phyloP scores from a whole-genome alignment of 495 filamentous ascomycete species.

The Penicillium fimorum region DNA sequence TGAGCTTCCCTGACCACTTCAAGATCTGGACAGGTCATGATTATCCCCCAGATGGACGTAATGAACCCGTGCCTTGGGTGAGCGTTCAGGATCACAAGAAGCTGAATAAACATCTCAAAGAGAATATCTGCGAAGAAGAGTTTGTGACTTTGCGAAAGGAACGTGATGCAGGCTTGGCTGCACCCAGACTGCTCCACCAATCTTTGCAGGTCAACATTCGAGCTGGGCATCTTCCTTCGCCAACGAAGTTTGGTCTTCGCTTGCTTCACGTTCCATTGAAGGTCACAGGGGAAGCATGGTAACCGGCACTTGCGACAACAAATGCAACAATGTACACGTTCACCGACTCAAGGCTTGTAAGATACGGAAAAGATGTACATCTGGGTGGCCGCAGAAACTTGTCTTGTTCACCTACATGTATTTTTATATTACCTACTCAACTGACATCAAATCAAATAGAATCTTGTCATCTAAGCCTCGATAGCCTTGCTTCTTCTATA shows the following conservation, averaged over 20 bases:
- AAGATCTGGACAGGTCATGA: slow-evolving; percentile 54
- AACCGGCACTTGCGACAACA: not conserved
- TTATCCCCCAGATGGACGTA: slow-evolving; percentile 40
- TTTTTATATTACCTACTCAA: not conserved
- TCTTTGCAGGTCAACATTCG: slow-evolving; percentile 60
- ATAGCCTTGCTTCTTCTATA: not conserved
- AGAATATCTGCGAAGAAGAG: slow-evolving; percentile 38
- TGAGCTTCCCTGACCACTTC: slow-evolving; percentile 42
- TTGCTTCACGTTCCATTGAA: slow-evolving; percentile 49
- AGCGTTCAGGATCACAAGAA: slow-evolving; percentile 51
- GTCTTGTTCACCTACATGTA: not conserved
- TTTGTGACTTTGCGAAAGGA: slow-evolving; percentile 49
- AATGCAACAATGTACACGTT: not conserved
- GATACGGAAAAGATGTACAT: not conserved
- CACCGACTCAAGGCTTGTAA: not conserved
- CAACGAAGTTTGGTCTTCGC: slow-evolving; percentile 30
- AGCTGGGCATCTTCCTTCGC: slow-evolving; percentile 46
- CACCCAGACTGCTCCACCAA: slow-evolving; percentile 54
- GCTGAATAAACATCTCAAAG: slow-evolving; percentile 53
- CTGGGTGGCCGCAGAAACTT: not conserved
- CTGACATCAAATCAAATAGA: not conserved
- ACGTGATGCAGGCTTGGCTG: slow-evolving; percentile 47
- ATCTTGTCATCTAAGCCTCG: not conserved
- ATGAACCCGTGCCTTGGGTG: slow-evolving; percentile 38
- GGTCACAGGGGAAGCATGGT: slow-evolving; percentile 26